Percentiles rank a stretch among this genome's conserved stretches.
phyloP scores from a whole-genome alignment of 129 eudicot genomes.

The Daucus carota region DH1_v3.0 NC_030389.2:26809001-26809500 shows the following conservation, averaged over 20 bases:
- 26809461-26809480: slow-evolving; percentile 34
- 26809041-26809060: slow-evolving; percentile 52
- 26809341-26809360: slow-evolving; percentile 34
- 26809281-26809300: slow-evolving; percentile 70
- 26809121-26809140: slow-evolving; percentile 36
- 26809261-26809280: slow-evolving; percentile 67
- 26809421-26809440: slow-evolving; percentile 41
- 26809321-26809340: slow-evolving; percentile 23
- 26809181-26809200: slow-evolving; percentile 33
- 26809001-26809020: slow-evolving; percentile 35
- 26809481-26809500: slow-evolving; percentile 36
- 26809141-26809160: slow-evolving; percentile 69
- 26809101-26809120: slow-evolving; percentile 34
- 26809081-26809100: slow-evolving; percentile 29
- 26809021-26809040: slow-evolving; percentile 47
- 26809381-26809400: slow-evolving; percentile 19
- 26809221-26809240: slow-evolving; percentile 36
- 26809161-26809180: slow-evolving; percentile 77
- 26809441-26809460: slow-evolving; percentile 46
- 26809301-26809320: slow-evolving; percentile 58
- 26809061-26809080: slow-evolving; percentile 42
- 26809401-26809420: slow-evolving; percentile 35
- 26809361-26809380: slow-evolving; percentile 25
- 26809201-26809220: slow-evolving; percentile 27
- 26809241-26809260: slow-evolving; percentile 45